These are phyloP conservation scores for Orbilia ellipsospora DNA, from an alignment of 2,329 filamentous ascomycete species.

Conservation along the genomic window DNA sequence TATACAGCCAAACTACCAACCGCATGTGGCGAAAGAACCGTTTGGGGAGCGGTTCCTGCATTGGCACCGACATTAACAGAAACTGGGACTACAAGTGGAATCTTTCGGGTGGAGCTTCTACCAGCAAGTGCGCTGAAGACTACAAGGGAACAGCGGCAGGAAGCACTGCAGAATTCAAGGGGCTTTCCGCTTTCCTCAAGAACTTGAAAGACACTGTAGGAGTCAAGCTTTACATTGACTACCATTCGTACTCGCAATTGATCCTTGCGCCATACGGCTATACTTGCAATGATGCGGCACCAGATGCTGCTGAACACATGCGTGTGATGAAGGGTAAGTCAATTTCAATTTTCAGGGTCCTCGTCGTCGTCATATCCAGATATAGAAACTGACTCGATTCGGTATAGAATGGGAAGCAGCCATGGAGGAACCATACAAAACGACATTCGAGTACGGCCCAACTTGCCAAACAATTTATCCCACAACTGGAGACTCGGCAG, in stretches of 20 bases:
- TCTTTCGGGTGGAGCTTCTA: conserved; percentile 65
- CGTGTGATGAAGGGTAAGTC: conserved; percentile 66
- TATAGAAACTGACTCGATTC: not conserved
- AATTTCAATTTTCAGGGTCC: not conserved
- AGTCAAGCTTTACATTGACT: conserved; percentile 70
- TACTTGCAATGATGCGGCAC: conserved; percentile 32
- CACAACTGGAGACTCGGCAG: conserved; percentile 65
- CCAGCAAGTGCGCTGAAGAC: conserved; percentile 67
- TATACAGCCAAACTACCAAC: conserved; percentile 69
- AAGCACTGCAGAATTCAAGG: conserved; percentile 68
- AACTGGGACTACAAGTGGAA: conserved; percentile 70
- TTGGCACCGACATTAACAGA: conserved; percentile 70
- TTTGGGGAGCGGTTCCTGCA: conserved; percentile 64
- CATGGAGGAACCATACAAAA: conserved; percentile 69
- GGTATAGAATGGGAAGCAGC: conserved; percentile 64
- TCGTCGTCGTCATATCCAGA: not conserved
- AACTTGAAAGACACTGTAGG: conserved; percentile 61
- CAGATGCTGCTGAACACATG: conserved; percentile 32
- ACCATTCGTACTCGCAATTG: conserved; percentile 73
- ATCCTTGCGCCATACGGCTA: conserved; percentile 47
- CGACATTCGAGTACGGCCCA: conserved; percentile 63
- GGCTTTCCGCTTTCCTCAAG: conserved; percentile 66
- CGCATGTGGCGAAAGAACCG: conserved; percentile 74
- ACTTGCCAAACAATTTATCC: conserved; percentile 73
- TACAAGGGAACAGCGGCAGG: conserved; percentile 65